Evolutionary conservation across 306 rosid species (phyloP).

Genomic region (Alnus glutinosa): DNA sequence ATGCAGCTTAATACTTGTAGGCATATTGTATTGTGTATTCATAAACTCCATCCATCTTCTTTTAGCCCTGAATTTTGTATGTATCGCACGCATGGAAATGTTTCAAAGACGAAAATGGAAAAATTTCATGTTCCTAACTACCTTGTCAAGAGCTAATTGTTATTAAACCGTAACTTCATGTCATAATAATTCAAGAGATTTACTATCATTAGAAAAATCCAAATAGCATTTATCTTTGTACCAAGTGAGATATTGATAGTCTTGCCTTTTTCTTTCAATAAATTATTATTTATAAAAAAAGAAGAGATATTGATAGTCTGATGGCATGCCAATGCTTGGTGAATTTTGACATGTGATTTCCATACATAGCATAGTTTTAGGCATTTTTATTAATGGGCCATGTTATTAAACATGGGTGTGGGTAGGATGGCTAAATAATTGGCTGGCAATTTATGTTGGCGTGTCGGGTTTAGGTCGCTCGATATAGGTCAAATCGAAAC

Average conservation of each 20-base stretch:
- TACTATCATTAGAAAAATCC: neutral
- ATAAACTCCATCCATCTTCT: neutral
- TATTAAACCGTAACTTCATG: neutral
- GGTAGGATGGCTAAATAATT: too few species aligned
- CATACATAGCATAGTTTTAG: neutral
- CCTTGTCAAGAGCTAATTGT: neutral
- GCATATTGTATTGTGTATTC: neutral
- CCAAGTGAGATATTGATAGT: neutral
- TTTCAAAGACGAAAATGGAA: neutral
- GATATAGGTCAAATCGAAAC: too few species aligned
- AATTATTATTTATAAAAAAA: too few species aligned
- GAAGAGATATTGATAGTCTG: neutral
- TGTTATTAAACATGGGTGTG: neutral
- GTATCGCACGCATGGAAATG: neutral
- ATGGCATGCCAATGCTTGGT: neutral
- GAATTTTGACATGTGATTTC: neutral
- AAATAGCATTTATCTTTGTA: neutral
- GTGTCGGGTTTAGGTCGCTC: too few species aligned
- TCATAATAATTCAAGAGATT: neutral
- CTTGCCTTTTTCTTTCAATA: too few species aligned
- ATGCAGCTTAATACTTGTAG: neutral
- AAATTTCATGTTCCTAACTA: neutral
- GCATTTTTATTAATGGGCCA: neutral
- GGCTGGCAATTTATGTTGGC: too few species aligned
- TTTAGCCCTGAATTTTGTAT: neutral